Conservation (phyloP, 352 stramenopile species). For the Phytophthora capsici region DNA sequence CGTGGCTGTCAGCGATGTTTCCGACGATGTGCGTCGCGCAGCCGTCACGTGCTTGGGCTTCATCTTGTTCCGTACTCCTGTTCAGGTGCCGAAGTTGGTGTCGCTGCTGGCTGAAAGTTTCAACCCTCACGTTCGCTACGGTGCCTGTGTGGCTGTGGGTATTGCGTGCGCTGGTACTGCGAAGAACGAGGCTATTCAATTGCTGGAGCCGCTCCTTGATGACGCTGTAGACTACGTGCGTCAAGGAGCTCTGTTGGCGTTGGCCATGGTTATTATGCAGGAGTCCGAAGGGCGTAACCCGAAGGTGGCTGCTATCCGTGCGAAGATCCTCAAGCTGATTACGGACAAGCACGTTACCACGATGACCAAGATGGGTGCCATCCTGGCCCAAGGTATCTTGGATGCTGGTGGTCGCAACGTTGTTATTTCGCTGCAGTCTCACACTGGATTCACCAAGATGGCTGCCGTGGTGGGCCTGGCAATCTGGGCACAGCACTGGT, state of each 20-base stretch:
- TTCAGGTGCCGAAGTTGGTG: conserved; percentile 93
- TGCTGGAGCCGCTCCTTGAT: conserved; percentile 98
- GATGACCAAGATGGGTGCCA: conserved; percentile 99
- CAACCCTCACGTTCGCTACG: conserved; percentile 99
- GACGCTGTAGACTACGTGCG: conserved; percentile 99
- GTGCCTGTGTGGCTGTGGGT: conserved; percentile 98
- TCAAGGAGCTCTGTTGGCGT: conserved; percentile 96
- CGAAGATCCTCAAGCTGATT: conserved; percentile 91
- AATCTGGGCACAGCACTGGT: conserved; percentile 99
- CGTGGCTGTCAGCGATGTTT: conserved; percentile 98
- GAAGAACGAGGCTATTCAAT: conserved; percentile 96
- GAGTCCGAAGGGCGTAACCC: conserved; percentile 90
- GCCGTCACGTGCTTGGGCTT: conserved; percentile 98
- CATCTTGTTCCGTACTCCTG: conserved; percentile 97
- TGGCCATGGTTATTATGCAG: conserved; percentile 99
- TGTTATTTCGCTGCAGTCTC: conserved; percentile 95
- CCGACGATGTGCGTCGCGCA: conserved; percentile 98
- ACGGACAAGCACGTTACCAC: conserved; percentile 98
- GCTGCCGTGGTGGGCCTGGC: conserved; percentile 95
- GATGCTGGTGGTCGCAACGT: conserved; percentile 98
- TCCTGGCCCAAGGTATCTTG: conserved; percentile 97
- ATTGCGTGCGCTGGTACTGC: conserved; percentile 98
- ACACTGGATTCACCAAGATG: conserved; percentile 98
- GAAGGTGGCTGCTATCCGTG: conserved; percentile 87
- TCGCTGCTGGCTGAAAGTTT: conserved; percentile 98